Evolutionary conservation across 225 moss, liverwort and hornwort species (phyloP), one percentile per base, ranked within the genome.

Genomic region (Pseudisothecium myosuroides): DNA sequence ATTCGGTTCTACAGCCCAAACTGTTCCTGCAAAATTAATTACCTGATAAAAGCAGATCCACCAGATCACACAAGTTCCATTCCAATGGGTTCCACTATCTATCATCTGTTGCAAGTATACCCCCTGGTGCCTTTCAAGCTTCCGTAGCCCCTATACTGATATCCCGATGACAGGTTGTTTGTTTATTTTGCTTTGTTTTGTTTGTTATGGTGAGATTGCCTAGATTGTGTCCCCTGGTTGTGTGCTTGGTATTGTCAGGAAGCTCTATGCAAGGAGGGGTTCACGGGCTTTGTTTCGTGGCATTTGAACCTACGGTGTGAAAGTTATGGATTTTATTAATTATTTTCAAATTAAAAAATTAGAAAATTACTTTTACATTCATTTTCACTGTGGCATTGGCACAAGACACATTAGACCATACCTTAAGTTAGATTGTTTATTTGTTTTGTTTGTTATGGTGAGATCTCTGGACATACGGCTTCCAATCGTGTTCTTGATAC

Each of bases 191-290:
- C 14, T 21, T n/a, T n/a, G n/a, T n/a, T n/a, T 39, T 66, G 71
- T 41, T 41, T 26, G 9, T 71, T 27, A 14, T 5, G 0, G 24
- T 41, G 41, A 41, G 71, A 34, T n/a, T n/a, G n/a, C 29, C 41
- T 14, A 14, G 4, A 2, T 16, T 52, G 52, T 17, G 52, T 52
- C 52, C 52, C 3, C 17, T 5, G 9, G 16, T 67, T 1, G 6
- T 6, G 13, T 7, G 26, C 9, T 71, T 71, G 5, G 26, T 71
- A 26, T 2, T 4, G 8, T 14, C 4, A 1, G 22, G 6, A 68
- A n/a, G n/a, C n/a, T n/a, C n/a, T n/a, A 4, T 2, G 6, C 2
- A 1, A n/a, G 6, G 36, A 34, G 11, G 63, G 63, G 11, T 67
- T 37, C 11, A 37, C 11, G 20, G 67, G 4, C 37, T 37, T 37